phyloP scores from a whole-genome alignment of 2,329 filamentous ascomycete genomes.

The Ilyonectria sp. region DNA sequence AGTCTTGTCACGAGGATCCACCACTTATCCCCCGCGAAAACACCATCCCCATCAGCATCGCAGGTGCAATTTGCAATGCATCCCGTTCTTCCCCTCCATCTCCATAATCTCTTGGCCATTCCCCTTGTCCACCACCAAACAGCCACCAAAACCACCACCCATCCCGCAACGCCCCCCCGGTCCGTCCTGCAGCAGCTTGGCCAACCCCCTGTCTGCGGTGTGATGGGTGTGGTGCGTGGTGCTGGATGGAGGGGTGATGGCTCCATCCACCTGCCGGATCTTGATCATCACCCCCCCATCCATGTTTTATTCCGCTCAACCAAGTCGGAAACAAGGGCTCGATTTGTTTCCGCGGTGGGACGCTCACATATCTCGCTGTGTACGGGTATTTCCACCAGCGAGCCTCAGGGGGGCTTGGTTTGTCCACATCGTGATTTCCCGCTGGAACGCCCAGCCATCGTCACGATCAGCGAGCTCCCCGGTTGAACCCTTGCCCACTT shows the following conservation, averaged over 20 bases:
- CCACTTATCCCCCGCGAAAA: background rate
- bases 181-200: background rate
- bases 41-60: background rate
- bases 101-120: background rate
- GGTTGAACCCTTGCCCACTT: background rate
- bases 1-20: background rate
- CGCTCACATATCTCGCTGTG: background rate
- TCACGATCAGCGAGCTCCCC: background rate
- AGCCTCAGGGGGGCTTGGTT: background rate
- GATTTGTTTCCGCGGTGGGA: background rate
- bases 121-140: background rate
- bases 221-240: background rate
- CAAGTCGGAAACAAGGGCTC: constrained; percentile 2
- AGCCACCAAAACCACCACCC: constrained; percentile 3
- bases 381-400: background rate
- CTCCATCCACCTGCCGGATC: constrained; percentile 22
- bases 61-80: background rate
- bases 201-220: background rate
- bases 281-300: constrained; percentile 15
- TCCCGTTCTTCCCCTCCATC: background rate
- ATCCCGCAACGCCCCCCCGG: background rate
- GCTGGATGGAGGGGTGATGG: background rate
- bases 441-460: background rate
- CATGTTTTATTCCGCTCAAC: background rate
- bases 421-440: background rate